Conservation (phyloP, 2,329 filamentous ascomycete genomes). For the Sclerotinia nivalis region DNA sequence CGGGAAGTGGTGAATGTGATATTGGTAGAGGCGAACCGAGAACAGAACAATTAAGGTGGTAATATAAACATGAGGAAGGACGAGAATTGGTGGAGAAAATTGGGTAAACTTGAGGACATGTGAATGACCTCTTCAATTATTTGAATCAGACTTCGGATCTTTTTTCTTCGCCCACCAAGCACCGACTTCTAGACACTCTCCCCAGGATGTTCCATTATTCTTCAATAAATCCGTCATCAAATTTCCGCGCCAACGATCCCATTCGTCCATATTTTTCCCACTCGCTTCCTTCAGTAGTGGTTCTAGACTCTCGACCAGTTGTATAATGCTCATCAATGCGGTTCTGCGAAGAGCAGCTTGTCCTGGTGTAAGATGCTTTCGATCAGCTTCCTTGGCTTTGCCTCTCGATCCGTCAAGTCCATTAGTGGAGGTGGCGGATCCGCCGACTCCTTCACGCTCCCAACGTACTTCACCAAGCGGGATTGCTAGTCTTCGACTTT, state of each 20-base stretch:
- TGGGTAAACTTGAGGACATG: neutral
- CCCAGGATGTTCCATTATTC: constrained; percentile 75
- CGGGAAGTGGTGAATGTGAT: neutral
- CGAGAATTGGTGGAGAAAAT: neutral
- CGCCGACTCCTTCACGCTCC: constrained; percentile 75
- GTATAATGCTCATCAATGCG: constrained; percentile 77
- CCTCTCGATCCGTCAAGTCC: constrained; percentile 47
- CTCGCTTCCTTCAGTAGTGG: constrained; percentile 78
- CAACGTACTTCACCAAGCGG: constrained; percentile 82
- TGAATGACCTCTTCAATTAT: neutral
- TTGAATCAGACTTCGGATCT: constrained; percentile 47
- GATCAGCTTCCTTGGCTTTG: constrained; percentile 37
- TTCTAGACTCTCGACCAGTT: constrained; percentile 83
- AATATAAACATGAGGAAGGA: neutral
- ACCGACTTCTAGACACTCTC: constrained; percentile 82
- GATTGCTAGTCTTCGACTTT: constrained; percentile 78
- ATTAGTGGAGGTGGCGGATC: constrained; percentile 61
- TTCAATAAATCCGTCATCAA: constrained; percentile 84
- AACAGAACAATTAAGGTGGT: neutral
- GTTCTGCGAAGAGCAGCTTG: constrained; percentile 76
- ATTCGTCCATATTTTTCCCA: constrained; percentile 86
- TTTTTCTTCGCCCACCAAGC: constrained; percentile 92
- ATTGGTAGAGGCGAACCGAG: neutral
- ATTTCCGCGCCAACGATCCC: constrained; percentile 84
- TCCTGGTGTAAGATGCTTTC: constrained; percentile 48